Evolutionary conservation across 139 green algal genomes (phyloP), one percentile per base, ranked within the genome.

Genomic region (Chlorella sp.): DNA sequence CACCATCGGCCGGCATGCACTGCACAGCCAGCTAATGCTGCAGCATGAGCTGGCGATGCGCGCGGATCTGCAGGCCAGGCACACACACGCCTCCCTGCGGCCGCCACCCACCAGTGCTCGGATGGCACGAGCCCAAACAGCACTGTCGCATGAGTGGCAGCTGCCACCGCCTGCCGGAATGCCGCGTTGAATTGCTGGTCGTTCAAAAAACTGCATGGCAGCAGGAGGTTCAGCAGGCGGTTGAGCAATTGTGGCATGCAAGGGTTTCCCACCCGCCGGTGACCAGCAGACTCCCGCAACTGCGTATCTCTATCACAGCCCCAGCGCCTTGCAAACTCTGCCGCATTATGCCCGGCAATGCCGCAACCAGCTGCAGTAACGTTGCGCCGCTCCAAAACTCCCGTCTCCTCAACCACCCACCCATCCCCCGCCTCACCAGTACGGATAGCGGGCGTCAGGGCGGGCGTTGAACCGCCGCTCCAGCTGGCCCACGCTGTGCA

Each of bases 401-500:
- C 26, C 4, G 9, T 16, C 38, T 20, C 8, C 8, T n/a, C 9
- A 0, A 32, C 34, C 51, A n/a, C 4, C 16, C 32, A 48, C 26
- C 36, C 24, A 1, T 0, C 65, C 19, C 6, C 14, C n/a, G 17
- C 51, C 62, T 26, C 80, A 76, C 80, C 40, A 38, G 38, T 72
- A 70, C 22, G 76, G 76, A 34, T 82, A 82, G 36, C 2, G 28
- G 28, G 76, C 24, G 16, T 2, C 5, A 0, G 54, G 8, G 0
- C 5, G 82, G 46, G 30, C 26, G 41, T 90, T 90, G 79, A 90
- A 88, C 14, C 80, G 80, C 28, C 75, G 34, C 68, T 88, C 79
- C 84, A 91, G 84, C 62, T 87, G 76, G 32, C n/a, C 6, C 70
- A 91, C 81, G 38, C 67, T 85, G 38, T 60, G 30, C 48, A 89